Evolutionary conservation across 805 yeast genomes (phyloP), one percentile per base, ranked within the genome.

Genomic region (Candida broadrunensis): DNA sequence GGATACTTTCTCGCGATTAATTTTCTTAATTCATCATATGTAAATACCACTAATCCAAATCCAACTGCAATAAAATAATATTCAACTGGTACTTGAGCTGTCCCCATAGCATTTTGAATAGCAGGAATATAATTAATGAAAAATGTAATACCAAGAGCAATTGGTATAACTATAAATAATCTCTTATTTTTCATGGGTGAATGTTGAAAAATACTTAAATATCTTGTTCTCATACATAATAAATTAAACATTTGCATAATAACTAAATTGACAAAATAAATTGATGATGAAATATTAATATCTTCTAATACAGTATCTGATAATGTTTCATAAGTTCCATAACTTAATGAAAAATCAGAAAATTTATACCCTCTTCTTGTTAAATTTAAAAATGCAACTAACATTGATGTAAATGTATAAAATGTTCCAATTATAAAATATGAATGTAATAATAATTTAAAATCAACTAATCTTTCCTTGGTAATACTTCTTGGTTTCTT

Each of bases 171-270:
- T 19, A 63, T 45, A 36, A 71, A 57, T 24, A 66, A 44, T 18
- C 56, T 52, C 54, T 56, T 58, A 51, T 67, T 62, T 13, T 51
- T 41, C 41, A 64, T 35, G 11, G 77, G 75, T 9, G 60, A 55
- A 24, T 64, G 72, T 43, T 69, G 73, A 55, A 73, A 67, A 17
- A 72, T 42, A 42, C 73, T 63, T 43, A 67, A 54, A 35, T 60
- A 55, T 44, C 77, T 59, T 0, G 73, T 67, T 54, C 80, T 62
- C 31, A 68, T 61, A 2, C 71, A 58, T 48, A 73, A 42, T 45
- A 72, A 52, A 45, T 73, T 73, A 58, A 72, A 72, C 48, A 65
- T 60, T 48, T 75, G 79, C 63, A 73, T 52, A 30, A 73, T 62
- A 5, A 75, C 77, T 60, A 75, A 56, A 35, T 70, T 72, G 33